Evolutionary conservation across 2,329 filamentous ascomycete genomes (phyloP).

Genomic region (Anisogramma anomala): DNA sequence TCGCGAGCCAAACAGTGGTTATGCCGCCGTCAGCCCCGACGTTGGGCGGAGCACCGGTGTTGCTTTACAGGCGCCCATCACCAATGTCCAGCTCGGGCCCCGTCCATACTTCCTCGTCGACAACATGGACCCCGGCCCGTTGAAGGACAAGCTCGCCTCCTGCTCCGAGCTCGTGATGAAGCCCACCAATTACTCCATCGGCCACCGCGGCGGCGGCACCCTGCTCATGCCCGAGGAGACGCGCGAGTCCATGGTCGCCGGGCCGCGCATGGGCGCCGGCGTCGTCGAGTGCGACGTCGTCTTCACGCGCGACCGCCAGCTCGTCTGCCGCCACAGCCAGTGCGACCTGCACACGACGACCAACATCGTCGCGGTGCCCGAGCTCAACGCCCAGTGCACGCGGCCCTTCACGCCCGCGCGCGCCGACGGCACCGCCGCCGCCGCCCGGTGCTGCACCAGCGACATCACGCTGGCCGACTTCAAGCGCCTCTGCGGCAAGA

Average conservation of each 20-base stretch:
- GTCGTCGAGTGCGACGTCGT: conserved; percentile 57
- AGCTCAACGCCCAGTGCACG: conserved; percentile 53
- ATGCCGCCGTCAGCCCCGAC: no score
- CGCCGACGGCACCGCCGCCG: conserved; percentile 37
- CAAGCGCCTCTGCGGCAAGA: conserved; percentile 57
- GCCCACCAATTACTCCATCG: conserved; percentile 45
- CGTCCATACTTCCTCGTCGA: conserved; percentile 54
- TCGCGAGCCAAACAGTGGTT: no score
- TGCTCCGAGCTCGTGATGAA: conserved; percentile 45
- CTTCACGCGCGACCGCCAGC: conserved; percentile 51
- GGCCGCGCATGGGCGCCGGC: conserved; percentile 55
- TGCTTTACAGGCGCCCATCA: no score
- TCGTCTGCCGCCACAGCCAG: conserved; percentile 58
- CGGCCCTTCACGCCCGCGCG: conserved; percentile 46
- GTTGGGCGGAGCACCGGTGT: no score
- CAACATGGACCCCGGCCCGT: conserved; percentile 46
- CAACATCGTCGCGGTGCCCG: conserved; percentile 50
- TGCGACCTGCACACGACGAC: conserved; percentile 60
- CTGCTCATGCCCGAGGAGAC: conserved; percentile 56
- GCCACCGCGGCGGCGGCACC: conserved; percentile 50
- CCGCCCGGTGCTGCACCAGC: conserved; percentile 58
- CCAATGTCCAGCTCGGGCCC: conserved; percentile 47
- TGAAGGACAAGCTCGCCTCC: conserved; percentile 47
- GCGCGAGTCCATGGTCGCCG: conserved; percentile 45
- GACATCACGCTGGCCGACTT: conserved; percentile 60